A percentile compares a stretch with the other conserved stretches of the same genome.
Evolutionary conservation across 129 eudicot species (phyloP).

Genomic region (Centella asiatica): DNA sequence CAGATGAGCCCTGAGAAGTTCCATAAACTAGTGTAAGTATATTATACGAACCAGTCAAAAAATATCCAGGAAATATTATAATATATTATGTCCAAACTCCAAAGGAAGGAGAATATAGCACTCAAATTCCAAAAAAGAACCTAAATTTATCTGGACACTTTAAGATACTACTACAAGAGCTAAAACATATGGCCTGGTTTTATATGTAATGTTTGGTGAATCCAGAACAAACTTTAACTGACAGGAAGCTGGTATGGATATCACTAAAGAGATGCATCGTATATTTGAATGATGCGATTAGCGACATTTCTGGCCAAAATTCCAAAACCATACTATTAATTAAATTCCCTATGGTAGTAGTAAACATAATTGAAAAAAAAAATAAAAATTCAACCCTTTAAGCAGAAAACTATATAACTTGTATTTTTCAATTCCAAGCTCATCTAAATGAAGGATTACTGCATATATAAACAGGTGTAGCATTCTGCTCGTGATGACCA

Average conservation of each 20-base stretch:
- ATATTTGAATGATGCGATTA: neutral
- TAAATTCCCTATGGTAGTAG: too few relatives aligned
- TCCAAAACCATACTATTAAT: too few relatives aligned
- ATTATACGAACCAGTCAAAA: neutral
- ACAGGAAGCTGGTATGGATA: too few relatives aligned
- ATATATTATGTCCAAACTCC: neutral
- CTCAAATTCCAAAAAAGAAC: neutral
- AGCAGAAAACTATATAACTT: too few relatives aligned
- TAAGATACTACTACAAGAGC: too few relatives aligned
- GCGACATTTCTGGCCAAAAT: neutral
- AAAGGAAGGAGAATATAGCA: neutral
- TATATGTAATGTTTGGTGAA: too few relatives aligned
- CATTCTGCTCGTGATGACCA: neutral
- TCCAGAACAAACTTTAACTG: too few relatives aligned
- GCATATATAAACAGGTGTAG: neutral
- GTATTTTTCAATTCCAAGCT: neutral
- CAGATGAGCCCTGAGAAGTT: constrained; percentile 24
- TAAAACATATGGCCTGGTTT: too few relatives aligned
- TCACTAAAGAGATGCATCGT: too few relatives aligned
- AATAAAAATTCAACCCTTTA: too few relatives aligned
- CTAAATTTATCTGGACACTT: too few relatives aligned
- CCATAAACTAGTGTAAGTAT: neutral
- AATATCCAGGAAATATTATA: neutral
- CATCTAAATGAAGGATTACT: neutral
- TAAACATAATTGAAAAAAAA: too few relatives aligned